These are phyloP conservation scores for Tetrahymena malaccensis DNA, from an alignment of 73 alveolate species.

Conservation along the genomic window DNA sequence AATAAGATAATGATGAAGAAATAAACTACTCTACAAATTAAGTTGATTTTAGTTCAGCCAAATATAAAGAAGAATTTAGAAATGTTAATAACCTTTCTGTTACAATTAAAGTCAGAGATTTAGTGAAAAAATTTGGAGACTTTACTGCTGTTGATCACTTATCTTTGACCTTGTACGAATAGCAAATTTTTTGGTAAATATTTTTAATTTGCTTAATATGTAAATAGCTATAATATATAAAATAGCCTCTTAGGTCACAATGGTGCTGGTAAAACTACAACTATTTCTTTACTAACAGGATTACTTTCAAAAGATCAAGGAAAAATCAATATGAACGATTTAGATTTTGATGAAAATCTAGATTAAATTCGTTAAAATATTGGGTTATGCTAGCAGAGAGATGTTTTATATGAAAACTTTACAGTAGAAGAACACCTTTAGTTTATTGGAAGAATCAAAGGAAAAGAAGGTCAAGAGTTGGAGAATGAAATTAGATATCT, in stretches of 20 bases:
- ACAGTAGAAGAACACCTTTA: conserved; percentile 68
- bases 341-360: conserved; percentile 50
- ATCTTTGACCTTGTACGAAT: conserved; percentile 9
- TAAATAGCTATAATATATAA: conserved; percentile 48
- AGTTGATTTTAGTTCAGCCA: conserved; percentile 5
- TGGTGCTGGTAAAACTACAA: conserved; percentile 99
- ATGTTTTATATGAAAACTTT: conserved; percentile 75
- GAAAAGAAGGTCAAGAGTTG: conserved; percentile 8
- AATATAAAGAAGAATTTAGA: conserved; percentile 7
- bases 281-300: conserved; percentile 84
- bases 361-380: conserved; percentile 67
- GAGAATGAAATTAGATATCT: conserved; percentile 48
- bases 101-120: conserved; percentile 1
- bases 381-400: conserved; percentile 98
- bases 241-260: conserved; percentile 93
- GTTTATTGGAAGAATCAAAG: conserved; percentile 56
- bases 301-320: conserved; percentile 53
- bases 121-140: conserved; percentile 48
- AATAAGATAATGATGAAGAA: not conserved
- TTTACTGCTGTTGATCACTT: conserved; percentile 82
- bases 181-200: conserved; percentile 1
- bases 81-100: not conserved
- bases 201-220: conserved; percentile 6
- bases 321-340: conserved; percentile 43
- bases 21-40: not conserved